Percentiles rank a stretch among this genome's conserved stretches.
Evolutionary conservation across 2,329 filamentous ascomycete species (phyloP).

Genomic region (Triangularia verruculosa): DNA sequence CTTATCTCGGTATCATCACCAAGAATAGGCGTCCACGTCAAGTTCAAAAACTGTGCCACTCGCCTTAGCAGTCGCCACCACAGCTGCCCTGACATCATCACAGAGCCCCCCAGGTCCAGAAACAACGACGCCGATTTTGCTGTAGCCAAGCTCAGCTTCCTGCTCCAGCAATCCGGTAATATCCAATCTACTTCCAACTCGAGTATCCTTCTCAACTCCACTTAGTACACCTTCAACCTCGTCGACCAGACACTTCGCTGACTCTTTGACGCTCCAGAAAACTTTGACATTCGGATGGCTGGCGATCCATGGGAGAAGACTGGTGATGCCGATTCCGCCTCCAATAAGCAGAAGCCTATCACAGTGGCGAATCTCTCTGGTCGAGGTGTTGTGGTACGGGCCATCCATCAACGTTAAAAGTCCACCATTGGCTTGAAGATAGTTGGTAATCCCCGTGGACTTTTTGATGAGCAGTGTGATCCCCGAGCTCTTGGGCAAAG

Average conservation of each 20-base stretch:
- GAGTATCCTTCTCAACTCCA: slow-evolving; percentile 35
- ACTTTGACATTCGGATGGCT: slow-evolving; percentile 38
- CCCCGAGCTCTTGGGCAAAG: not conserved
- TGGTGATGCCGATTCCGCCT: slow-evolving; percentile 49
- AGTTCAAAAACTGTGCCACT: slow-evolving; percentile 16
- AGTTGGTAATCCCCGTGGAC: slow-evolving; percentile 35
- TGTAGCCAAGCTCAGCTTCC: slow-evolving; percentile 32
- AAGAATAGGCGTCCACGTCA: slow-evolving; percentile 23
- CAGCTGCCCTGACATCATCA: slow-evolving; percentile 38
- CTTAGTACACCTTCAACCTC: slow-evolving; percentile 29
- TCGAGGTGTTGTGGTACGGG: slow-evolving; percentile 35
- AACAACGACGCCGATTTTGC: slow-evolving; percentile 37
- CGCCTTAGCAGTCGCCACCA: slow-evolving; percentile 21
- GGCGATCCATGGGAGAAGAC: slow-evolving; percentile 36
- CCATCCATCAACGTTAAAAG: slow-evolving; percentile 40
- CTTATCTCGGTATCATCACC: slow-evolving; percentile 9
- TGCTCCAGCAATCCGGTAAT: slow-evolving; percentile 30
- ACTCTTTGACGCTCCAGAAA: slow-evolving; percentile 36
- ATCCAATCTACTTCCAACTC: slow-evolving; percentile 36
- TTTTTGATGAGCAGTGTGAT: slow-evolving; percentile 39
- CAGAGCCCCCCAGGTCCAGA: slow-evolving; percentile 40
- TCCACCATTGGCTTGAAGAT: slow-evolving; percentile 25
- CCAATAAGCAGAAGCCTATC: slow-evolving; percentile 42
- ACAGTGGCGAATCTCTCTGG: slow-evolving; percentile 29
- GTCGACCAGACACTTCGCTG: slow-evolving; percentile 29